Percentiles rank a stretch among this genome's conserved stretches.
Evolutionary conservation across 768 basidiomycete species (phyloP).

Genomic region (Leucocoprinus leucothites): DNA sequence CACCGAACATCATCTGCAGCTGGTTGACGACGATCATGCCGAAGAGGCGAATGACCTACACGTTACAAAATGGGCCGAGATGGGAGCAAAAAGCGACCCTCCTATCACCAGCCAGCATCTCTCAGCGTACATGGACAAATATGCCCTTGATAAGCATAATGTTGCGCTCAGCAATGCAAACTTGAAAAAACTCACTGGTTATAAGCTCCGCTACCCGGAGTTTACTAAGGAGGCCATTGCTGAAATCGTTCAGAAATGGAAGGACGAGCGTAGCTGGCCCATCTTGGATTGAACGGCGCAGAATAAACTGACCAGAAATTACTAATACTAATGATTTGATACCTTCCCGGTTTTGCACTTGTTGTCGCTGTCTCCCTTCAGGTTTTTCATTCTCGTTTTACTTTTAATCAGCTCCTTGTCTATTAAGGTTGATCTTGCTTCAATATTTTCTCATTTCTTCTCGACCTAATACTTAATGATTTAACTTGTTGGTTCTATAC

Average conservation of each 20-base stretch:
- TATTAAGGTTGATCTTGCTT: background rate
- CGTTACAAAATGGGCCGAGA: constrained; percentile 78
- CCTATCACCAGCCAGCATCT: constrained; percentile 70
- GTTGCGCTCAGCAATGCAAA: constrained; percentile 70
- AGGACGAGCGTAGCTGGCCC: constrained; percentile 65
- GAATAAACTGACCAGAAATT: background rate
- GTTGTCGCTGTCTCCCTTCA: background rate
- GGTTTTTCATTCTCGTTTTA: background rate
- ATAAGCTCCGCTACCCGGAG: constrained; percentile 57
- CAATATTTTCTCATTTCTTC: background rate
- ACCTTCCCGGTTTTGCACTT: constrained; percentile 1
- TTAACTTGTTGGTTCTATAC: constrained; percentile 6
- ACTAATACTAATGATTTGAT: constrained; percentile 11
- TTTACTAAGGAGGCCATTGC: constrained; percentile 59
- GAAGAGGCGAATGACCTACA: constrained; percentile 87
- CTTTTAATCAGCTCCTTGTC: background rate
- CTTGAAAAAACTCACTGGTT: constrained; percentile 71
- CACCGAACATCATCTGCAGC: background rate
- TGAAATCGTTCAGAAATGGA: constrained; percentile 80
- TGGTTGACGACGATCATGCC: constrained; percentile 53
- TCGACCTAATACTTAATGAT: background rate
- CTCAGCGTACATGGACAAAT: constrained; percentile 77
- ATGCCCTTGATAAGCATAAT: constrained; percentile 64
- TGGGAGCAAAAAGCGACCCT: constrained; percentile 69
- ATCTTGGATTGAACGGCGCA: constrained; percentile 24